Evolutionary conservation across 2,329 filamentous ascomycete species (phyloP), one percentile per base, ranked within the genome.

Genomic region (Arthrobotrys sinensis): DNA sequence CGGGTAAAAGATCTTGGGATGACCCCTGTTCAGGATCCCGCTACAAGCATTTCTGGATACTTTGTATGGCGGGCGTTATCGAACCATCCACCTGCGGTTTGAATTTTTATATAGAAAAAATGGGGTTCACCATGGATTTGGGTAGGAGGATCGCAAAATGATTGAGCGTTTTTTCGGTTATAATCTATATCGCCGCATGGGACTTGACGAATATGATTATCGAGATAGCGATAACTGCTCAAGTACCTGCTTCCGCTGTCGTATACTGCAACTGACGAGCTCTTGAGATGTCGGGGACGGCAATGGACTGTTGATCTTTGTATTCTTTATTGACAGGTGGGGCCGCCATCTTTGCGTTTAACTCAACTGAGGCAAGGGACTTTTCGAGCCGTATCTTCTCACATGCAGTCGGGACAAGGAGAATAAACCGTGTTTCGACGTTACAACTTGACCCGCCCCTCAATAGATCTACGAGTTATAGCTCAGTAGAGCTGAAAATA

Each of bases 101-200:
- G 57, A 21, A 45, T 40, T 53, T 55, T 70, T 43, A 63, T 57
- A 40, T 5, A 45, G 16, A 50, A 38, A 38, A 28, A 32, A 28
- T 3, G 10, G 24, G 6, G 48, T 28, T 60, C 55, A 28, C 55
- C 55, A 60, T 60, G 34, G 55, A 60, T 60, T 60, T 60, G 55
- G 55, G 55, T 60, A 60, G 16, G 55, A 43, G 55, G 34, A 43
- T 60, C 55, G 55, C 55, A 60, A 60, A 24, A 60, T 60, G 34
- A 60, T 60, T 60, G 55, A 60, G 55, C 55, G 55, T 10, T 60
- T 60, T 60, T 60, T 28, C 10, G 19, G 11, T 21, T 57, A 14
- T 57, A 4, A 50, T 50, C 32, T 43, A n/a, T 40, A 60, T 40
- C 55, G 36, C 36, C 16, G 55, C 55, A 60, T 40, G 36, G 34